These are phyloP conservation scores for Chenopodium album DNA, from an alignment of 148 eudicot genomes.

Conservation along the genomic window DNA sequence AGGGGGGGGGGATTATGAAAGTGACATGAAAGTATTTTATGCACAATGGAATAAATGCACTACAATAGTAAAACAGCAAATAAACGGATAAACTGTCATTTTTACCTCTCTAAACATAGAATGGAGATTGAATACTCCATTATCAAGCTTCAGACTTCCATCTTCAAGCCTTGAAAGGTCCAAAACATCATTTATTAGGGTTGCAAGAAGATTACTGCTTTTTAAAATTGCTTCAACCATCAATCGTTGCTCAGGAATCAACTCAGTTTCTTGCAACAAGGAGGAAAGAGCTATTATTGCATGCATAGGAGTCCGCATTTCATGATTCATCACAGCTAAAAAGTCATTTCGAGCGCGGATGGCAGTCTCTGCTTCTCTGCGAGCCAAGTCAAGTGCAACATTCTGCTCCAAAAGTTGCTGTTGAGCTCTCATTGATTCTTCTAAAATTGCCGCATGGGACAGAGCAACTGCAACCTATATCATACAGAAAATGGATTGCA, in stretches of 20 bases:
- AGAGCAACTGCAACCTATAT: slow-evolving; percentile 94
- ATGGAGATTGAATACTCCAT: slow-evolving; percentile 67
- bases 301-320: slow-evolving; percentile 97
- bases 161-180: slow-evolving; percentile 96
- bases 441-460: slow-evolving; percentile 95
- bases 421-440: slow-evolving; percentile 95
- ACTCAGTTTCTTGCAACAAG: slow-evolving; percentile 73
- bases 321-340: slow-evolving; percentile 96
- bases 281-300: slow-evolving; percentile 87
- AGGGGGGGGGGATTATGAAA: neutral
- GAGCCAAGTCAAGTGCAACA: slow-evolving; percentile 88
- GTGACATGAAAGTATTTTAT: neutral
- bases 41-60: neutral
- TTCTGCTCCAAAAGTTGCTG: slow-evolving; percentile 91
- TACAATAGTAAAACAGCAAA: neutral
- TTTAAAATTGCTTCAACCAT: slow-evolving; percentile 90
- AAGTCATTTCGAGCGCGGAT: slow-evolving; percentile 93
- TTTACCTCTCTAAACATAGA: slow-evolving; percentile 70
- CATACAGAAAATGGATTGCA: neutral
- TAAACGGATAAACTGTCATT: neutral
- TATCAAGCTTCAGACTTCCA: slow-evolving; percentile 89
- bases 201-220: slow-evolving; percentile 84
- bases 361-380: slow-evolving; percentile 95
- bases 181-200: slow-evolving; percentile 84
- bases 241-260: slow-evolving; percentile 85